A percentile compares a stretch with the other conserved stretches of the same genome.
phyloP scores from a whole-genome alignment of 495 filamentous ascomycete genomes.

The Bathelium albidoporum region DNA sequence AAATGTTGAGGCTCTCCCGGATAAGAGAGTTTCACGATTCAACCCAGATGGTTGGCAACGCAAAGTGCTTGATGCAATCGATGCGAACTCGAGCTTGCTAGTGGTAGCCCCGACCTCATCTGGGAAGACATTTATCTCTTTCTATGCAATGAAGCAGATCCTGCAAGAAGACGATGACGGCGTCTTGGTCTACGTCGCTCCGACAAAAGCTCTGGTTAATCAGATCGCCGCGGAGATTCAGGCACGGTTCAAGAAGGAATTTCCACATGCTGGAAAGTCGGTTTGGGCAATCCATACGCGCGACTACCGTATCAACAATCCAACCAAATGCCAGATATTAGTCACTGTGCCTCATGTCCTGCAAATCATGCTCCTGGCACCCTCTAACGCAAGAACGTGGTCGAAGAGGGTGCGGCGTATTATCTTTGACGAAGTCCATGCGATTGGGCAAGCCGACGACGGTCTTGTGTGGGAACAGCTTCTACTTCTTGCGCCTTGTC shows the following conservation, averaged over 20 bases:
- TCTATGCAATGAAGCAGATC: slow-evolving; percentile 72
- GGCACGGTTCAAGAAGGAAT: slow-evolving; percentile 56
- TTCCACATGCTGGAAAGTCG: slow-evolving; percentile 45
- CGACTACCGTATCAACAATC: slow-evolving; percentile 61
- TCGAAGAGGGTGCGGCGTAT: slow-evolving; percentile 55
- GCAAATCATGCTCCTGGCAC: slow-evolving; percentile 66
- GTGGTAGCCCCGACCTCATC: slow-evolving; percentile 70
- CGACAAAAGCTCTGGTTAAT: slow-evolving; percentile 74
- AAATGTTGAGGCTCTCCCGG: slow-evolving; percentile 54
- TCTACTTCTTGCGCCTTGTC: slow-evolving; percentile 60
- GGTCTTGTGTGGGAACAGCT: slow-evolving; percentile 76
- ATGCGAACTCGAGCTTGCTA: slow-evolving; percentile 56
- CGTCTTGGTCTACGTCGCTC: slow-evolving; percentile 67
- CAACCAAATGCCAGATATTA: slow-evolving; percentile 59
- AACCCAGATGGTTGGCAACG: slow-evolving; percentile 68
- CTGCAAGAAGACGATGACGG: slow-evolving; percentile 55
- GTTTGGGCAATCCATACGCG: slow-evolving; percentile 74
- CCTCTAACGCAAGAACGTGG: slow-evolving; percentile 58
- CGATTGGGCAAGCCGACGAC: slow-evolving; percentile 65
- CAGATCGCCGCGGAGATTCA: slow-evolving; percentile 70
- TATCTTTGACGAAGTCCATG: slow-evolving; percentile 81
- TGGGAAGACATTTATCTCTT: slow-evolving; percentile 52
- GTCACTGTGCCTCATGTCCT: slow-evolving; percentile 70
- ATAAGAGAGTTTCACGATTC: slow-evolving; percentile 52
- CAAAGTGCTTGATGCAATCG: slow-evolving; percentile 61